A percentile compares a stretch with the other conserved stretches of the same genome.
Evolutionary conservation across 2,329 filamentous ascomycete genomes (phyloP).

Genomic region (Orbilia ellipsospora): DNA sequence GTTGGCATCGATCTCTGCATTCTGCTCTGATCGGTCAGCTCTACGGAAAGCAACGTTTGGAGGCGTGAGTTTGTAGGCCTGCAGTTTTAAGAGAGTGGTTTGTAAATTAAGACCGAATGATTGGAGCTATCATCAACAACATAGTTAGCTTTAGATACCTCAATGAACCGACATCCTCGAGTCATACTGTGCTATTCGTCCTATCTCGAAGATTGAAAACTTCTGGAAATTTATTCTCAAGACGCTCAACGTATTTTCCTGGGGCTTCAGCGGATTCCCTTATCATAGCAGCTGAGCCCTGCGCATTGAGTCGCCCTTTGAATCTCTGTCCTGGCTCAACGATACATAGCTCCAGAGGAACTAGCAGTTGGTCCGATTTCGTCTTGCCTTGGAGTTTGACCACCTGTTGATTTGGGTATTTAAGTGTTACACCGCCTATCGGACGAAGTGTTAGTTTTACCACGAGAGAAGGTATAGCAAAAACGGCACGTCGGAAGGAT

Average conservation of each 20-base stretch:
- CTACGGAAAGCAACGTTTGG: neutral
- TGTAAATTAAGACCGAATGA: conserved; percentile 25
- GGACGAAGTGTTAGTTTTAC: too few relatives aligned
- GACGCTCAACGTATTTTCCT: neutral
- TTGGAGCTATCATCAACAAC: conserved; percentile 25
- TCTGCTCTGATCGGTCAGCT: too few relatives aligned
- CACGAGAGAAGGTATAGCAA: too few relatives aligned
- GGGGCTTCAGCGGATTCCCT: neutral
- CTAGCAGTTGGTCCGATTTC: neutral
- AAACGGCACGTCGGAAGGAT: too few relatives aligned
- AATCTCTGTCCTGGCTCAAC: conserved; percentile 29
- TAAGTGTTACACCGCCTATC: neutral
- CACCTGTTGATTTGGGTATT: neutral
- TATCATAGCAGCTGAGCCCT: conserved; percentile 15
- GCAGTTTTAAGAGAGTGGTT: conserved; percentile 4
- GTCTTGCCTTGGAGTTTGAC: neutral
- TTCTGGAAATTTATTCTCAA: neutral
- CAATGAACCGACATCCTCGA: neutral
- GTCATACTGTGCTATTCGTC: conserved; percentile 14
- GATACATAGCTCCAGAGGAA: conserved; percentile 23
- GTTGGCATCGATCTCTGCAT: neutral
- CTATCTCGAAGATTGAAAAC: neutral
- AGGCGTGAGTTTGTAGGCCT: neutral
- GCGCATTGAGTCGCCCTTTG: neutral
- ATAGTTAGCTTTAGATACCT: neutral